Evolutionary conservation across 1,139 yeast genomes (phyloP).

Genomic region (Suhomyces bribrorum): DNA sequence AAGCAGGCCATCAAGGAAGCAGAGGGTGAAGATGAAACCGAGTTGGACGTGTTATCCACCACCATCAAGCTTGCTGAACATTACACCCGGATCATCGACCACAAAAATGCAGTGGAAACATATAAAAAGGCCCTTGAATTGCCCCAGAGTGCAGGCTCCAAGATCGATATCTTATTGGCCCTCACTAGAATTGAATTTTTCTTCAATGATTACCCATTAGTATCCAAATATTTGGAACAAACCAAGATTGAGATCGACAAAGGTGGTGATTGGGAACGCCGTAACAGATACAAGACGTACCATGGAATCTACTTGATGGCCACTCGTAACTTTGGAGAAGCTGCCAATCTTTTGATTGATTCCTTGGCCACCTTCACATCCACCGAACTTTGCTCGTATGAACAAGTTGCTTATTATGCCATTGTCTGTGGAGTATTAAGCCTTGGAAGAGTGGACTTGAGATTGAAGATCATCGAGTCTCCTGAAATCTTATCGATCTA

Average conservation of each 20-base stretch:
- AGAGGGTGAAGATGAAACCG: constrained; percentile 88
- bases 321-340: constrained; percentile 82
- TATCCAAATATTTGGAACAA: constrained; percentile 73
- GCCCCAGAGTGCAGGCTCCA: constrained; percentile 85
- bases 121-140: constrained; percentile 74
- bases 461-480: constrained; percentile 83
- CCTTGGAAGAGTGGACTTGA: constrained; percentile 81
- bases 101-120: constrained; percentile 68
- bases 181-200: constrained; percentile 86
- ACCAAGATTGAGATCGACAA: constrained; percentile 78
- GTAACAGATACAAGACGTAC: constrained; percentile 92
- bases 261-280: constrained; percentile 99
- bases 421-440: constrained; percentile 82
- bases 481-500: constrained; percentile 88
- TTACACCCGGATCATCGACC: constrained; percentile 82
- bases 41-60: constrained; percentile 73
- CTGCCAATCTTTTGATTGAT: constrained; percentile 81
- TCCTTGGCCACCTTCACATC: constrained; percentile 95
- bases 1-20: constrained; percentile 69
- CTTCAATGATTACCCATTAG: constrained; percentile 72
- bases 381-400: constrained; percentile 88
- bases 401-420: constrained; percentile 86
- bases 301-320: constrained; percentile 82
- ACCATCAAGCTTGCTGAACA: constrained; percentile 85
- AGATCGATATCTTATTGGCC: constrained; percentile 82